phyloP scores from a whole-genome alignment of 768 basidiomycete species.

The Suillus decipiens region DNA sequence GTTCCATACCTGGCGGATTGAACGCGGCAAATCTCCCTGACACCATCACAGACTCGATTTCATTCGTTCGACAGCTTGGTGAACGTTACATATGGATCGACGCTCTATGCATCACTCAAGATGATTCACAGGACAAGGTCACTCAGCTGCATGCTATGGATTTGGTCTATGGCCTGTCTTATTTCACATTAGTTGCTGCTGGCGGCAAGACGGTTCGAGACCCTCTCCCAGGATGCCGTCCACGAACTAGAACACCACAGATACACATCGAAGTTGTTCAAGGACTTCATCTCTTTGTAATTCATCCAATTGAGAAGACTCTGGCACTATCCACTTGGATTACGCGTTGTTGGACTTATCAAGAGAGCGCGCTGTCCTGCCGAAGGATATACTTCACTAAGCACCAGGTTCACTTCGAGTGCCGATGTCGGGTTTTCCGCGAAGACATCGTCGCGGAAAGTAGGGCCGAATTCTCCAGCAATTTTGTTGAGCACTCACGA shows the following conservation, averaged over 20 bases:
- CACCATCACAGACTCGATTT: conserved; percentile 25
- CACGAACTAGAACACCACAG: conserved; percentile 14
- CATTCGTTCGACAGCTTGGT: conserved; percentile 18
- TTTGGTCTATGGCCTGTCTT: conserved; percentile 19
- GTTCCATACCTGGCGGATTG: conserved; percentile 10
- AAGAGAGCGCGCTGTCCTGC: conserved; percentile 21
- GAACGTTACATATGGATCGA: conserved; percentile 30
- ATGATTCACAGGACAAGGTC: conserved; percentile 20
- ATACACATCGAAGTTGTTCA: conserved; percentile 23
- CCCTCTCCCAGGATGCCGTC: conserved; percentile 17
- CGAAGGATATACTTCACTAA: conserved; percentile 25
- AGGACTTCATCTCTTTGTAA: conserved; percentile 22
- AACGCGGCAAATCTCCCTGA: conserved; percentile 12
- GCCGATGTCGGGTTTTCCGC: conserved; percentile 21
- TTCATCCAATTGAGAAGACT: conserved; percentile 15
- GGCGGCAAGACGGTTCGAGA: conserved; percentile 14
- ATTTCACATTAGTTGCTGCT: conserved; percentile 23
- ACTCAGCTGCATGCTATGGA: conserved; percentile 23
- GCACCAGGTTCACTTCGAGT: conserved; percentile 26
- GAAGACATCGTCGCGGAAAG: conserved; percentile 24
- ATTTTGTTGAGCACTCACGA: neutral
- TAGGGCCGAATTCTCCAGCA: neutral
- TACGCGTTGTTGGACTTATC: conserved; percentile 27
- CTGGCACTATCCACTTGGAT: conserved; percentile 16
- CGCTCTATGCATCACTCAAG: conserved; percentile 26